Evolutionary conservation across 495 filamentous ascomycete genomes (phyloP).

Genomic region (Aspergillus baeticus): DNA sequence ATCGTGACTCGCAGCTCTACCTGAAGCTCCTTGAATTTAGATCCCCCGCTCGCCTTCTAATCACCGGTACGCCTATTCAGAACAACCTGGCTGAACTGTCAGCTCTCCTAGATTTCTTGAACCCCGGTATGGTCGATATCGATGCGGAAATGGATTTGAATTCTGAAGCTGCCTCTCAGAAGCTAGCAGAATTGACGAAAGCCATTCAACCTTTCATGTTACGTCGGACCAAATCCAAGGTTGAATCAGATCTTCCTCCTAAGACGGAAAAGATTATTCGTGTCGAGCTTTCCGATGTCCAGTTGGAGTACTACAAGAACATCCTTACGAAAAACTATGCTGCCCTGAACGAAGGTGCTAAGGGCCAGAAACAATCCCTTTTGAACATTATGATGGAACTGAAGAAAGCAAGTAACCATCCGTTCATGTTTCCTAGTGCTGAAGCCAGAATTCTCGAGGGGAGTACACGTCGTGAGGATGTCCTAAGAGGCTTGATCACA

Average conservation of each 20-base stretch:
- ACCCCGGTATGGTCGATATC: conserved; percentile 81
- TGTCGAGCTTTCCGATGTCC: conserved; percentile 91
- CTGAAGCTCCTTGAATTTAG: conserved; percentile 79
- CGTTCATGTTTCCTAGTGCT: conserved; percentile 93
- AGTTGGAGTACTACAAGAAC: conserved; percentile 98
- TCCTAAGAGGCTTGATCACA: conserved; percentile 84
- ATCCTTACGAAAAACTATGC: conserved; percentile 96
- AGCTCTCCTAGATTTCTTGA: conserved; percentile 91
- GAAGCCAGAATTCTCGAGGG: conserved; percentile 82
- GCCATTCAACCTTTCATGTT: conserved; percentile 88
- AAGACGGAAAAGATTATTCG: conserved; percentile 99
- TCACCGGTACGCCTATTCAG: conserved; percentile 96
- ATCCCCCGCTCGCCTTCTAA: conserved; percentile 80
- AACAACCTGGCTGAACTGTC: conserved; percentile 92
- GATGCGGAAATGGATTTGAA: conserved; percentile 85
- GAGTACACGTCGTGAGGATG: conserved; percentile 76
- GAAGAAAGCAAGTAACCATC: conserved; percentile 98
- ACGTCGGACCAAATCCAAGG: conserved; percentile 94
- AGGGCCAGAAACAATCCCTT: conserved; percentile 88
- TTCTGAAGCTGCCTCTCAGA: conserved; percentile 64
- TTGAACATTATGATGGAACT: conserved; percentile 99
- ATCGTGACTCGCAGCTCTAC: conserved; percentile 90
- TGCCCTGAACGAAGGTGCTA: conserved; percentile 84
- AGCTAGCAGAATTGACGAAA: conserved; percentile 67
- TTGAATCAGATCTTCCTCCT: conserved; percentile 91